Evolutionary conservation across 1,284 basidiomycete species (phyloP).

Genomic region (Trichosporon faecale): DNA sequence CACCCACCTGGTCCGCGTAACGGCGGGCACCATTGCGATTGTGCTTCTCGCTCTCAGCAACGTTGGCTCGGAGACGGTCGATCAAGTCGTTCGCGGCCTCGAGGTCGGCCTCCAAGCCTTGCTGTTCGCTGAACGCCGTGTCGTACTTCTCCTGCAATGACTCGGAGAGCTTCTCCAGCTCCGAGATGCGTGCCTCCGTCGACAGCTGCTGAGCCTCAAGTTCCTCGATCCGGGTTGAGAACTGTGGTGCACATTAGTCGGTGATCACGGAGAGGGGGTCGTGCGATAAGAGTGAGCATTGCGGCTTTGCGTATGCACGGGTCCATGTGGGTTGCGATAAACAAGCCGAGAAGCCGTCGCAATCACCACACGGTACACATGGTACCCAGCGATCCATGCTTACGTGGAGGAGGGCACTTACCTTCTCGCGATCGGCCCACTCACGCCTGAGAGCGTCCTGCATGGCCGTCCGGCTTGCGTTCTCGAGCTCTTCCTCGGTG

Average conservation of each 20-base stretch:
- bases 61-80: conserved; percentile 34
- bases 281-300: background rate
- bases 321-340: background rate
- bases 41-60: conserved; percentile 37
- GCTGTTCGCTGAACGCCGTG: conserved; percentile 40
- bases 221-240: conserved; percentile 21
- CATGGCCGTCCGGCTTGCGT: conserved; percentile 34
- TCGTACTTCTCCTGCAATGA: conserved; percentile 33
- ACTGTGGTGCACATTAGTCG: conserved; percentile 5
- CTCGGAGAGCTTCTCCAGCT: conserved; percentile 11
- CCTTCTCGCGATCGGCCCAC: conserved; percentile 41
- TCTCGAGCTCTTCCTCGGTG: conserved; percentile 36
- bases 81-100: conserved; percentile 41
- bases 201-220: conserved; percentile 14
- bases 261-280: background rate
- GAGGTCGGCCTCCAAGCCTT: conserved; percentile 43
- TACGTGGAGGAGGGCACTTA: conserved; percentile 22
- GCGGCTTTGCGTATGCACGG: background rate
- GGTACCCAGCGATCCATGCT: background rate
- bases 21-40: conserved; percentile 35
- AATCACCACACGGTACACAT: background rate
- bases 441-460: conserved; percentile 34
- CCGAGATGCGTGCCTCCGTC: background rate
- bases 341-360: background rate
- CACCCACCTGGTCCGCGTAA: conserved; percentile 45